phyloP scores from a whole-genome alignment of 306 rosid genomes.

The Corylus heterophylla region DNA sequence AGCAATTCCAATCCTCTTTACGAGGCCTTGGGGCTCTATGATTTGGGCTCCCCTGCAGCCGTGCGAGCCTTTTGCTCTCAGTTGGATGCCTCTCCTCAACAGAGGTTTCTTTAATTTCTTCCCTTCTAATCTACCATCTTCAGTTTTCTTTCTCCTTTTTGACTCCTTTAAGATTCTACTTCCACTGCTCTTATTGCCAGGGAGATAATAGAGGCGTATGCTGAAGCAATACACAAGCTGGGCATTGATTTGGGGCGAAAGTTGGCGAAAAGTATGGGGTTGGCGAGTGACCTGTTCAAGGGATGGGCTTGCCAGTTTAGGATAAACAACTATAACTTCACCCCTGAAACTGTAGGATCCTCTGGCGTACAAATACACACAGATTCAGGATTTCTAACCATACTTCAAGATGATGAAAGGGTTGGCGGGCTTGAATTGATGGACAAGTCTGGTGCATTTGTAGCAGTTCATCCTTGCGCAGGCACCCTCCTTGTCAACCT shows the following conservation, averaged over 20 bases:
- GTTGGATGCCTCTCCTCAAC: constrained; percentile 40
- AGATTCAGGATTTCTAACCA: constrained; percentile 55
- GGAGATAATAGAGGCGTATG: constrained; percentile 35
- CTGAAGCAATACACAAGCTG: constrained; percentile 41
- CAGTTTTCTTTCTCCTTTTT: neutral
- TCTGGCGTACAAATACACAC: constrained; percentile 52
- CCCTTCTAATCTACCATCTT: neutral
- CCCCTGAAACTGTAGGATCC: constrained; percentile 47
- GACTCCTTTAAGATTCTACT: neutral
- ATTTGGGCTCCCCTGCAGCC: constrained; percentile 45
- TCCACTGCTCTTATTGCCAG: constrained; percentile 2
- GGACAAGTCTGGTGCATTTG: constrained; percentile 37
- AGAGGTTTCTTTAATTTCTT: constrained; percentile 29
- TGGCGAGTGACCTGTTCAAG: constrained; percentile 29
- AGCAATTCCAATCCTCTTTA: constrained; percentile 40
- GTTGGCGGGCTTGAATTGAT: constrained; percentile 66
- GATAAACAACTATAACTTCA: constrained; percentile 62
- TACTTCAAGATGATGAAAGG: constrained; percentile 67
- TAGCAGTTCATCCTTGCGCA: constrained; percentile 42
- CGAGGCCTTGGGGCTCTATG: constrained; percentile 54
- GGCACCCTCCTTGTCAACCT: constrained; percentile 52
- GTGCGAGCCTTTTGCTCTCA: constrained; percentile 44
- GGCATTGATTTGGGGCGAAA: constrained; percentile 38
- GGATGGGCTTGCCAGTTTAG: constrained; percentile 57
- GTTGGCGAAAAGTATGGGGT: constrained; percentile 46